A percentile compares a stretch with the other conserved stretches of the same genome.
phyloP scores from a whole-genome alignment of 805 yeast genomes.

The Wickerhamomyces mucosus region DNA sequence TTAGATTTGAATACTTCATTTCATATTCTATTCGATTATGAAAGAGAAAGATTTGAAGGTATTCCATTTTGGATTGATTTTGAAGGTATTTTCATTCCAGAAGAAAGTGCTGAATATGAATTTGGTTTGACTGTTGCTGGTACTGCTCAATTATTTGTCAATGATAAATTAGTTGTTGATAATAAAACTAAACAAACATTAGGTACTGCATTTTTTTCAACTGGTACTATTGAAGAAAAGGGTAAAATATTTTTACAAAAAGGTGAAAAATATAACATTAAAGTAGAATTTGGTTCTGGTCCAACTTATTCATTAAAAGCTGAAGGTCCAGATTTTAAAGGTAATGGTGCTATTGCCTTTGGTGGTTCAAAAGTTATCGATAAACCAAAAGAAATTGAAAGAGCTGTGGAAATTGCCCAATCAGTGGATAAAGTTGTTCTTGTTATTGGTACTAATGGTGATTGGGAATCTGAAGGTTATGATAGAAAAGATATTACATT shows the following conservation, averaged over 20 bases:
- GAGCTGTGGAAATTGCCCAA: slow-evolving; percentile 41
- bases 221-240: slow-evolving; percentile 44
- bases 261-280: slow-evolving; percentile 36
- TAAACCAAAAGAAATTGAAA: slow-evolving; percentile 23
- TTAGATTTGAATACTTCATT: slow-evolving; percentile 13
- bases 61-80: slow-evolving; percentile 35
- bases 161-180: slow-evolving; percentile 45
- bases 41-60: slow-evolving; percentile 12
- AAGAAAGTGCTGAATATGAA: slow-evolving; percentile 36
- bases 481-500: slow-evolving; percentile 44
- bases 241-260: slow-evolving; percentile 29
- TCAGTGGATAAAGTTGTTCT: slow-evolving; percentile 43
- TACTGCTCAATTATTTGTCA: slow-evolving; percentile 43
- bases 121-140: slow-evolving; percentile 47
- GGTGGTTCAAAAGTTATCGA: slow-evolving; percentile 24
- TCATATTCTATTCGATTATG: slow-evolving; percentile 23
- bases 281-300: slow-evolving; percentile 43
- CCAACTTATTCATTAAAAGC: slow-evolving; percentile 24
- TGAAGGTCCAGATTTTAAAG: slow-evolving; percentile 17
- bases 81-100: slow-evolving; percentile 37
- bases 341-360: slow-evolving; percentile 27
- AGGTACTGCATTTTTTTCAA: slow-evolving; percentile 43
- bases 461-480: slow-evolving; percentile 54
- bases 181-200: slow-evolving; percentile 40
- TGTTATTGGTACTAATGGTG: slow-evolving; percentile 41